A percentile compares a stretch with the other conserved stretches of the same genome.
Evolutionary conservation across 306 rosid species (phyloP).

Genomic region (Glycine latifolia): DNA sequence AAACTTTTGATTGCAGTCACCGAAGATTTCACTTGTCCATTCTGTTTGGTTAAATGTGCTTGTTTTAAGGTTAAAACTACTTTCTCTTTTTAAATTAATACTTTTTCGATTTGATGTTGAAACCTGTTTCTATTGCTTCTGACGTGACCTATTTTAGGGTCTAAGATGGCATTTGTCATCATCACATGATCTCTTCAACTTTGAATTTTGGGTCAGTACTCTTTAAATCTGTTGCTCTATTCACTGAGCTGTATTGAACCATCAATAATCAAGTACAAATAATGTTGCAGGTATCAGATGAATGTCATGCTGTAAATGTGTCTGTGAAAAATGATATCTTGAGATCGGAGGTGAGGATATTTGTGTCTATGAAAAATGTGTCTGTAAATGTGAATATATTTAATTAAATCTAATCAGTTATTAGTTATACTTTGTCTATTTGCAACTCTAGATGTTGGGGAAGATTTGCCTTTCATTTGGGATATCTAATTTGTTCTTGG

Average conservation of each 20-base stretch:
- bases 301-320: constrained; percentile 87
- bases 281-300: constrained; percentile 77
- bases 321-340: constrained; percentile 71
- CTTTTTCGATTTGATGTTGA: constrained; percentile 22
- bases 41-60: constrained; percentile 86
- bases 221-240: constrained; percentile 39
- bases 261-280: constrained; percentile 36
- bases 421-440: constrained; percentile 13
- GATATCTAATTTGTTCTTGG: background rate
- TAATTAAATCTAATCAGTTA: background rate
- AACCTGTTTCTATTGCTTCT: constrained; percentile 42
- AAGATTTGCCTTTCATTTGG: constrained; percentile 10
- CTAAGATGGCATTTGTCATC: constrained; percentile 75
- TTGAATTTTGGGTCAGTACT: constrained; percentile 88
- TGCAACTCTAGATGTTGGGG: constrained; percentile 8
- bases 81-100: background rate
- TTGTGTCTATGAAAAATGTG: constrained; percentile 4
- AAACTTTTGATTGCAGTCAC: constrained; percentile 68
- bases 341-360: constrained; percentile 70
- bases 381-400: background rate
- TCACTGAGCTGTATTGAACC: constrained; percentile 35
- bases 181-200: constrained; percentile 88
- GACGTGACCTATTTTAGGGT: constrained; percentile 63
- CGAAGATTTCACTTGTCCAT: constrained; percentile 84
- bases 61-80: constrained; percentile 72